Percentiles rank a stretch among this genome's conserved stretches.
These are phyloP conservation scores for Termitomyces eurrhizus DNA, from an alignment of 768 basidiomycete genomes.

Conservation along the genomic window DNA sequence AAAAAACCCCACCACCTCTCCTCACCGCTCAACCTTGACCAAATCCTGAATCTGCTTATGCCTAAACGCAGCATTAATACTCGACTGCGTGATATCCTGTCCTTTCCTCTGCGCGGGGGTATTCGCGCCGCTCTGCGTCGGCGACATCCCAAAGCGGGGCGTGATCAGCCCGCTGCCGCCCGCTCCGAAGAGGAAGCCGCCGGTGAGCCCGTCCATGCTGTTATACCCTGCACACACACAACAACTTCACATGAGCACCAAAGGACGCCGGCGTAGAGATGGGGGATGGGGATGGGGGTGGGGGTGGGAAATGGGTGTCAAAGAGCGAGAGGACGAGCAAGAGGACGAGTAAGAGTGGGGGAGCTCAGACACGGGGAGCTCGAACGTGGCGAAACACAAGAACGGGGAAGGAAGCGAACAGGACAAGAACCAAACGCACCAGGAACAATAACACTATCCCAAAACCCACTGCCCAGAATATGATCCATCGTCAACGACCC, in stretches of 20 bases:
- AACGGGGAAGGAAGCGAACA: neutral
- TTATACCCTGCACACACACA: conserved; percentile 56
- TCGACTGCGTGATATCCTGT: conserved; percentile 35
- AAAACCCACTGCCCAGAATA: conserved; percentile 74
- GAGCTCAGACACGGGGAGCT: no score
- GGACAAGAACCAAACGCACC: conserved; percentile 41
- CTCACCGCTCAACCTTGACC: conserved; percentile 26
- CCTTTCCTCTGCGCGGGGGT: conserved; percentile 31
- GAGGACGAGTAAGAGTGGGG: no score
- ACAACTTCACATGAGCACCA: conserved; percentile 2
- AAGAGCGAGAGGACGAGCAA: no score
- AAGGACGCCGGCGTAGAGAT: no score
- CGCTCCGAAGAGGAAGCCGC: conserved; percentile 82
- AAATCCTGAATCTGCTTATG: conserved; percentile 23
- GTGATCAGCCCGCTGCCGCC: conserved; percentile 84
- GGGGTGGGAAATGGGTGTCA: no score
- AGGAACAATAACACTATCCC: conserved; percentile 86
- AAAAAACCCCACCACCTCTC: neutral
- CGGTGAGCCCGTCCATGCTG: conserved; percentile 76
- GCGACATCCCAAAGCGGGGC: conserved; percentile 59
- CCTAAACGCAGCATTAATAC: conserved; percentile 44
- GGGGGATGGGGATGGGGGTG: no score
- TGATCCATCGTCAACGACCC: conserved; percentile 75
- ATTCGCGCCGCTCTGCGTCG: conserved; percentile 53
- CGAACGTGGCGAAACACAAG: no score